Evolutionary conservation across 2,329 filamentous ascomycete genomes (phyloP), one percentile per base, ranked within the genome.

Genomic region (Diaporthe batatas): DNA sequence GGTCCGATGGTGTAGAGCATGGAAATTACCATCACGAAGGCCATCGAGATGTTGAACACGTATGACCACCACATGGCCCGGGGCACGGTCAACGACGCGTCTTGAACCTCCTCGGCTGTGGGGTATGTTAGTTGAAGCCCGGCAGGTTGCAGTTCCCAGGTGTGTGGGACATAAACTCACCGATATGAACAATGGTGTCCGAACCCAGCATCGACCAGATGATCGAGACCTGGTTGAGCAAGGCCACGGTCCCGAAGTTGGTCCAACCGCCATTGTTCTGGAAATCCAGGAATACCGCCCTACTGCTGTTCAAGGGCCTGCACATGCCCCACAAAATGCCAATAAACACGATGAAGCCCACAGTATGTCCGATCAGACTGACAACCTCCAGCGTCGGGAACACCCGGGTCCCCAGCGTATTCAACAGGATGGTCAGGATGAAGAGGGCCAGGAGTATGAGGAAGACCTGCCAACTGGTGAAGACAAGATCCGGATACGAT

Each of bases 131-230:
- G 55, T 3, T 62, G 6, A 1, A 25, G 36, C 6, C 10, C 2
- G 21, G 21, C 11, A 4, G 21, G 21, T 2, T 21, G 21, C 6
- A 8, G 12, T n/a, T n/a, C n/a, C n/a, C n/a, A n/a, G n/a, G n/a
- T 11, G 21, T 11, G 7, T 21, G 44, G 44, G 7, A 18, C 18
- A n/a, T 18, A 21, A 7, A 72, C 72, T 65, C 25, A 72, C 72
- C 57, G 16, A 74, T 74, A 25, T 74, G 72, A 32, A 74, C 72
- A 16, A 74, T 74, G 1, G 72, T 74, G 25, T 74, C 72, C 29
- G 62, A 68, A 32, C 72, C 72, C 55, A 74, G 36, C 72, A 74
- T 74, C 12, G 72, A 74, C 72, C 72, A 74, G 12, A 74, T 69
- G 18, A 74, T 74, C 1, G 69, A 49, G 10, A 72, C 72, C 57